Evolutionary conservation across 805 yeast genomes (phyloP).

Genomic region (Clavispora santaluciae): DNA sequence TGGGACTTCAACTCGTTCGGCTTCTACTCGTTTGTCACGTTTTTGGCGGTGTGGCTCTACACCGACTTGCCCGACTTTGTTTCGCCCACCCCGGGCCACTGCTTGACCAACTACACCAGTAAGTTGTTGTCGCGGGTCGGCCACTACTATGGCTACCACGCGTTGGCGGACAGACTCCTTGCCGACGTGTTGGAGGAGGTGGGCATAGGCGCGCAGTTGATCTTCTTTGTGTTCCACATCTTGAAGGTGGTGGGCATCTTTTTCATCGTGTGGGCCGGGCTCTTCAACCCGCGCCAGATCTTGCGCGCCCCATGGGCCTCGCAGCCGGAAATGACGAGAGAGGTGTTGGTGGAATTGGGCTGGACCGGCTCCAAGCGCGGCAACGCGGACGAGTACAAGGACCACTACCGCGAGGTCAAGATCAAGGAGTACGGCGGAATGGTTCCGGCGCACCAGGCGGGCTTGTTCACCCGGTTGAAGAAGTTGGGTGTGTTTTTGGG

Average conservation of each 20-base stretch:
- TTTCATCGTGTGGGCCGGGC: slow-evolving; percentile 59
- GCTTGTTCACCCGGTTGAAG: slow-evolving; percentile 55
- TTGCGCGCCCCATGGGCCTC: slow-evolving; percentile 25
- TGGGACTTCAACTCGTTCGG: slow-evolving; percentile 52
- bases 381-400: slow-evolving; percentile 64
- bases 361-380: slow-evolving; percentile 93
- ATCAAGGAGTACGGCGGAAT: slow-evolving; percentile 70
- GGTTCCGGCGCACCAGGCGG: slow-evolving; percentile 69
- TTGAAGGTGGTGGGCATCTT: slow-evolving; percentile 56
- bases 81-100: slow-evolving; percentile 89
- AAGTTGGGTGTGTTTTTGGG: slow-evolving; percentile 59
- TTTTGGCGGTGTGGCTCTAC: slow-evolving; percentile 72
- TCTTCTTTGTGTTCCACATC: slow-evolving; percentile 70
- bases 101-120: slow-evolving; percentile 59
- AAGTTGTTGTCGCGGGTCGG: slow-evolving; percentile 19
- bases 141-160: slow-evolving; percentile 31
- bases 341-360: slow-evolving; percentile 62
- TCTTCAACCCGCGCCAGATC: slow-evolving; percentile 63
- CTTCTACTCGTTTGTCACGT: slow-evolving; percentile 33
- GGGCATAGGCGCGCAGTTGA: slow-evolving; percentile 48
- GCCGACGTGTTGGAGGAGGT: slow-evolving; percentile 43
- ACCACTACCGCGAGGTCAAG: slow-evolving; percentile 57
- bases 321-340: slow-evolving; percentile 37
- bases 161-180: slow-evolving; percentile 43
- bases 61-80: slow-evolving; percentile 87